Base-by-base conservation (phyloP, 306 rosid genomes). In the Cercis canadensis region DNA sequence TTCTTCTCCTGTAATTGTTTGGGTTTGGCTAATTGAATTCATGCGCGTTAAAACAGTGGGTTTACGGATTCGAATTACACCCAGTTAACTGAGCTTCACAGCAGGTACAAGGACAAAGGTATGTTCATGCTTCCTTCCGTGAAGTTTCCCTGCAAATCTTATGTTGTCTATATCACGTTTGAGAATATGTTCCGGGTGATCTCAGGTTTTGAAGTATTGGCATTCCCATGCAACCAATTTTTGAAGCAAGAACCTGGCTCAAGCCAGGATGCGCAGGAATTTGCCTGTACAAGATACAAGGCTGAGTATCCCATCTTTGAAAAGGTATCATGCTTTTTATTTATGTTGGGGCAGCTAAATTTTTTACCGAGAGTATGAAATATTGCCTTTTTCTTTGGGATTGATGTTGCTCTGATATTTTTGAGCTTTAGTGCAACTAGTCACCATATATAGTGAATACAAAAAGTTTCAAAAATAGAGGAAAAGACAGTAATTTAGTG, bases 141-240 rank as follows among this genome's bases (percentile, higher is more conserved):
- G 31, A 7, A n/a, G 18, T 18, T 24, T 3, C 29, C 3, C 29
- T 24, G 29, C 29, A 1, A 24, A 24, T 24, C 29, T 24, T 24
- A 24, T 24, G 29, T 24, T 24, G 29, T 24, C 29, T 24, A 24
- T 24, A 24, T 55, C 55, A 4, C 31, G 11, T 24, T 52, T 39
- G 59, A 40, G 29, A 12, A 33, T 17, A 31, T 56, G 24, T 11
- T 50, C 59, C 32, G 57, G 15, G 24, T 67, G 76, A 14, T 68
- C 66, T 71, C 57, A 94, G 99, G 96, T 58, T 80, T 94, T 67
- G 97, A 94, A 65, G 78, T 94, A 83, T 82, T 94, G 88, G 99
- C 96, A 45, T 94, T 94, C 83, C 99, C 99, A 17, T 94, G 97
- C 84, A 94, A 94, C 50, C 99, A 94, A 77, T 94, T 94, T 81